Base-by-base conservation (phyloP, 2,329 filamentous ascomycete species). In the Exutisphaerella laricina region DNA sequence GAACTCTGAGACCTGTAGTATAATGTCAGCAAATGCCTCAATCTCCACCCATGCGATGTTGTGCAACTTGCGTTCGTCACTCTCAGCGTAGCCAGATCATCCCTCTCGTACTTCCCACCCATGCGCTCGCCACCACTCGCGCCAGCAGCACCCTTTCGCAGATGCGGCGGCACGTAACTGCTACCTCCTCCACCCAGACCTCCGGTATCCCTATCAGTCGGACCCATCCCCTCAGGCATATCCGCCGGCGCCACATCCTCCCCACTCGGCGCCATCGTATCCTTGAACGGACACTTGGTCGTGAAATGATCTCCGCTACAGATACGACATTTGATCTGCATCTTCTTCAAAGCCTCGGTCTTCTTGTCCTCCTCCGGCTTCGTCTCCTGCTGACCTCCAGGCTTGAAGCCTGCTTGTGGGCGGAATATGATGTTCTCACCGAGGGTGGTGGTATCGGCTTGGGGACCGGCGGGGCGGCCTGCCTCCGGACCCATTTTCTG, bases 281-380 rank as follows among this genome's bases (percentile, higher is more conserved):
- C 92, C 77, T 97, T 98, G 83, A 95, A 98, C 25, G 92, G 92
- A 80, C 92, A 98, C 68, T 92, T 84, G 57, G 90, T 90, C 30
- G 92, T 98, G 77, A 97, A 98, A 80, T 98, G 92, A 76, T 98
- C 92, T 65, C 90, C 92, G 66, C 83, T 86, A 74, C 92, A 98
- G 66, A 98, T 97, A 78, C 92, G 85, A 72, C 92, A 98, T 79
- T 97, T 97, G 77, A 98, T 94, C 75, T 96, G 94, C 80, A 96
- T 95, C 74, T 96, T 89, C 80, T 92, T 94, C 63, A 97, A 77
- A 60, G 77, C 72, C 50, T 78, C 74, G 65, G 79, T 77, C 69
- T 81, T 75, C 63, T 84, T 80, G 60, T 84, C 81, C 68, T 86
- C 84, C 62, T 77, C 70, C 60, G 82, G 80, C 71, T 53, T 60